Evolutionary conservation across 257 asterid genomes (phyloP).

Genomic region (Primulina huaijiensis): DNA sequence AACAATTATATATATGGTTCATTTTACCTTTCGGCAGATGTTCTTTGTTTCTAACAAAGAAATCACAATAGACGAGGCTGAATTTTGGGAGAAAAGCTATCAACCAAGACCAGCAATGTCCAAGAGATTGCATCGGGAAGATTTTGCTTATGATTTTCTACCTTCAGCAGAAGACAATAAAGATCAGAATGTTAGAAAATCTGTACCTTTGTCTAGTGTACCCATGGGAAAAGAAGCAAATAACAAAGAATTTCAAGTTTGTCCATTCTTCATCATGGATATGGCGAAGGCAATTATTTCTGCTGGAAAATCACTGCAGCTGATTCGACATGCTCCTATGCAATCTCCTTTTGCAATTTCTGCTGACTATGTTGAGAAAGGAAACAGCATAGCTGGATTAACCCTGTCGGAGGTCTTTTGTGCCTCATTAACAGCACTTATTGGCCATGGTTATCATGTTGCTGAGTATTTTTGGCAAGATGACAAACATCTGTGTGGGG

Average conservation of each 20-base stretch:
- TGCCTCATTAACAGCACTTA: slow-evolving; percentile 69
- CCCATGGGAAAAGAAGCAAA: slow-evolving; percentile 47
- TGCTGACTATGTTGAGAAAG: slow-evolving; percentile 32
- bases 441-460: slow-evolving; percentile 74
- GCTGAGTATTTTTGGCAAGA: slow-evolving; percentile 53
- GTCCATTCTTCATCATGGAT: slow-evolving; percentile 78
- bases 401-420: slow-evolving; percentile 92
- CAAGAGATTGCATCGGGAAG: slow-evolving; percentile 31
- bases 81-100: slow-evolving; percentile 98
- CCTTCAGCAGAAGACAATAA: slow-evolving; percentile 37
- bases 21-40: slow-evolving; percentile 52
- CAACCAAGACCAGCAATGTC: slow-evolving; percentile 50
- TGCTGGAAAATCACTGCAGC: slow-evolving; percentile 96
- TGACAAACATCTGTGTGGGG: slow-evolving; percentile 41
- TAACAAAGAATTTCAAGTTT: slow-evolving; percentile 46
- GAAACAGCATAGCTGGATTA: slow-evolving; percentile 52
- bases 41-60: slow-evolving; percentile 73
- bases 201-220: slow-evolving; percentile 42
- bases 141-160: slow-evolving; percentile 36
- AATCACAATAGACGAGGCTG: slow-evolving; percentile 78
- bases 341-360: slow-evolving; percentile 41
- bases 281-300: slow-evolving; percentile 79
- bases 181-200: slow-evolving; percentile 42
- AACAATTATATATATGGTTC: slow-evolving; percentile 13
- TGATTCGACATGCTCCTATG: slow-evolving; percentile 71